These are phyloP conservation scores for Obba rivulosa DNA, from an alignment of 768 basidiomycete species.

Conservation along the genomic window DNA sequence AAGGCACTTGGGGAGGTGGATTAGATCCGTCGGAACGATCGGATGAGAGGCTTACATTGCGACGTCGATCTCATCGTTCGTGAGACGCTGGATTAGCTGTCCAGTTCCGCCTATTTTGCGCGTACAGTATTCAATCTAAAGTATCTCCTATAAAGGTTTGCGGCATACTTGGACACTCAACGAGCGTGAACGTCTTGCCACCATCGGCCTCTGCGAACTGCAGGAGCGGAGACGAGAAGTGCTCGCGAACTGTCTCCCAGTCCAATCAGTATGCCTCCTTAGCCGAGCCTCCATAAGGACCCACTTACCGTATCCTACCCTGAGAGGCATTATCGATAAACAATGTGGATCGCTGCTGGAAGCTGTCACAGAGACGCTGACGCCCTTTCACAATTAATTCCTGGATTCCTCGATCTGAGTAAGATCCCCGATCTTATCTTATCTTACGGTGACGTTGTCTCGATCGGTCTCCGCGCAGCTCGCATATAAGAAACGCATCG, in stretches of 20 bases:
- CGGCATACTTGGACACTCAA: constrained; percentile 80
- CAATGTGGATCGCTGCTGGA: no score
- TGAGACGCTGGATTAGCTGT: constrained; percentile 71
- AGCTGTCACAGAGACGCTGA: no score
- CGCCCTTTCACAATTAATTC: no score
- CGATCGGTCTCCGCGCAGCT: no score
- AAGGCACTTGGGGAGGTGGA: constrained; percentile 53
- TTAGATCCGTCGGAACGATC: not conserved
- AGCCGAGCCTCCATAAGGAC: no score
- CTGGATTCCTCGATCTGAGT: no score
- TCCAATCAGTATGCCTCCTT: not conserved
- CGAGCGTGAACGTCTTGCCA: constrained; percentile 69
- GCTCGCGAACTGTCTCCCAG: constrained; percentile 62
- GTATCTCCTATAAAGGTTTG: not conserved
- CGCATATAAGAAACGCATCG: no score
- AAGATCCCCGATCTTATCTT: no score
- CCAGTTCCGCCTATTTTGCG: constrained; percentile 70
- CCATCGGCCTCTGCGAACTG: constrained; percentile 72
- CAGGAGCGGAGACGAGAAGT: constrained; percentile 89
- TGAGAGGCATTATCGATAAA: constrained; percentile 2
- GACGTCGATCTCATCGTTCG: constrained; percentile 74
- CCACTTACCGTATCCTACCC: constrained; percentile 7
- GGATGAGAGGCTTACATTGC: constrained; percentile 52
- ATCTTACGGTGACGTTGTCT: no score
- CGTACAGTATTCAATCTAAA: not conserved